Evolutionary conservation across 805 yeast species (phyloP).

Genomic region (Myxozyma mucilagina): DNA sequence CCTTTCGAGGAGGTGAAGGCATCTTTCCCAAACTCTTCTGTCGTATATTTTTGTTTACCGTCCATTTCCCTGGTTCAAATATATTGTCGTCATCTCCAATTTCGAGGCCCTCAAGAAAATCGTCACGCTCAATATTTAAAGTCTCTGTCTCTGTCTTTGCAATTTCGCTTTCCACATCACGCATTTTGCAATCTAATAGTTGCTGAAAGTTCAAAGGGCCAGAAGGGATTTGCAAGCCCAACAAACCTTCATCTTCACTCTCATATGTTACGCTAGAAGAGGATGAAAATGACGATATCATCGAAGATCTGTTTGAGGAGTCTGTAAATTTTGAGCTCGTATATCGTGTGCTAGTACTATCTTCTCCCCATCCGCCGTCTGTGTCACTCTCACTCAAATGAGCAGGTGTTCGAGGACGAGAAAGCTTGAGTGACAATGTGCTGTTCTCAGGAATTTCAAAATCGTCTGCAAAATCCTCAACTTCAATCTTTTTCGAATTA

Average conservation of each 20-base stretch:
- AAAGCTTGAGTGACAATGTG: not conserved
- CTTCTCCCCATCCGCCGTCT: constrained; percentile 29
- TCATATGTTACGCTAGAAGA: constrained; percentile 30
- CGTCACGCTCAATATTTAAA: constrained; percentile 10
- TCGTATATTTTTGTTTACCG: constrained; percentile 19
- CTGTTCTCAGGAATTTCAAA: constrained; percentile 23
- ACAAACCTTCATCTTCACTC: constrained; percentile 28
- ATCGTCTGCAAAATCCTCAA: constrained; percentile 8
- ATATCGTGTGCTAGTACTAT: constrained; percentile 23
- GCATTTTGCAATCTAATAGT: constrained; percentile 19
- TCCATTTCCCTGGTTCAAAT: constrained; percentile 19
- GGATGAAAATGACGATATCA: constrained; percentile 27
- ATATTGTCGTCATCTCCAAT: constrained; percentile 26
- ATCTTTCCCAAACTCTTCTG: not conserved
- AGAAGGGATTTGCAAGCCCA: constrained; percentile 25
- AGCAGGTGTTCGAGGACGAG: constrained; percentile 13
- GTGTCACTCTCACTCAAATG: constrained; percentile 12
- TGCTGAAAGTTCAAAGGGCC: constrained; percentile 26
- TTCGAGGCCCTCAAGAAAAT: constrained; percentile 29
- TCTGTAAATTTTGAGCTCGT: constrained; percentile 19
- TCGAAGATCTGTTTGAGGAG: constrained; percentile 25
- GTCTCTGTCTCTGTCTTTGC: not conserved
- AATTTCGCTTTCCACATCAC: not conserved
- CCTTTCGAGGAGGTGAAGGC: constrained; percentile 1
- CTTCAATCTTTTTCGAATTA: not conserved